Conservation (phyloP, 768 basidiomycete species). For the Butyriboletus loyo region DNA sequence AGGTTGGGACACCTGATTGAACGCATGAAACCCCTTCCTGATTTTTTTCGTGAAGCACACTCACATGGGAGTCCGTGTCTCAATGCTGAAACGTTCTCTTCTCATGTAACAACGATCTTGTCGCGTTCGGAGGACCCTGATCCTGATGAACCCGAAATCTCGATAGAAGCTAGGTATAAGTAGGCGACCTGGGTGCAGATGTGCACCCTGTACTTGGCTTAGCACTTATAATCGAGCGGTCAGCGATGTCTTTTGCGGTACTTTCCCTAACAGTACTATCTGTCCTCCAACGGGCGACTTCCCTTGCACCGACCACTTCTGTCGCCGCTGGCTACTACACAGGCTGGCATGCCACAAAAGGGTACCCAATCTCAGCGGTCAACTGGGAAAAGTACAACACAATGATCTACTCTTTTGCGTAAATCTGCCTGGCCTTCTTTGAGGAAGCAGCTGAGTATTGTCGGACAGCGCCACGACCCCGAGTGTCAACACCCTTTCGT, state of each 20-base stretch:
- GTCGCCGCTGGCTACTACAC: slow-evolving; percentile 63
- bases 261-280: slow-evolving; percentile 7
- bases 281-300: neutral
- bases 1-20: neutral
- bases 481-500: slow-evolving; percentile 29
- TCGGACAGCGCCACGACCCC: slow-evolving; percentile 33
- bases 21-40: neutral
- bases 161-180: slow-evolving; percentile 3
- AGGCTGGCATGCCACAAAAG: slow-evolving; percentile 55
- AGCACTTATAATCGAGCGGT: neutral
- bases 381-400: slow-evolving; percentile 76
- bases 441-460: neutral
- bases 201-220: neutral
- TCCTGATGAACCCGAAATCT: slow-evolving; percentile 37
- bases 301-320: neutral
- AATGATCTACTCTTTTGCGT: slow-evolving; percentile 67
- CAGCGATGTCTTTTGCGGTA: neutral
- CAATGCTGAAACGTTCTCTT: neutral
- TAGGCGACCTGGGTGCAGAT: neutral
- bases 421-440: slow-evolving; percentile 16
- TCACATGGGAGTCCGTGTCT: slow-evolving; percentile 26
- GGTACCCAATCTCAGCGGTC: slow-evolving; percentile 51
- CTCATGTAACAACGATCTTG: slow-evolving; percentile 41
- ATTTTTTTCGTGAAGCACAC: slow-evolving; percentile 22
- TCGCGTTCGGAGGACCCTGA: slow-evolving; percentile 72